Conservation (phyloP, 2,329 filamentous ascomycete genomes). For the Boeremia exigua region DNA sequence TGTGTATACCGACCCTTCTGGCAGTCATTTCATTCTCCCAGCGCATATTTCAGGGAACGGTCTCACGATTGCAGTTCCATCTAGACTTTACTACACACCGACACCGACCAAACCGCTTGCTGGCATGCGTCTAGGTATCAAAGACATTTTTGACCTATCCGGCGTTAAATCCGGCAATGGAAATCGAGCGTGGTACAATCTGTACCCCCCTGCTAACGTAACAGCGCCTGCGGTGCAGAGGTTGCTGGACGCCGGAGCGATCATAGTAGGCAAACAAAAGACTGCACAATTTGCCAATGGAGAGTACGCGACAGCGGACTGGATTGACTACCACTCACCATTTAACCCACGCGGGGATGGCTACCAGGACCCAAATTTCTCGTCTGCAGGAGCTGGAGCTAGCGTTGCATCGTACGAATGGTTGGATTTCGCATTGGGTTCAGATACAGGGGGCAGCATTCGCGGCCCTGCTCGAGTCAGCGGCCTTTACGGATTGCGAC, state of each 20-base stretch:
- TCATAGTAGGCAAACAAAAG: constrained; percentile 61
- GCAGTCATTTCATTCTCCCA: too few relatives aligned
- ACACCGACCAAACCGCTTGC: constrained; percentile 13
- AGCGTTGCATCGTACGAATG: constrained; percentile 23
- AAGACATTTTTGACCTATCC: constrained; percentile 26
- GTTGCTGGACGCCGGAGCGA: constrained; percentile 23
- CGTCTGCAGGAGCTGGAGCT: constrained; percentile 14
- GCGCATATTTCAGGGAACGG: too few relatives aligned
- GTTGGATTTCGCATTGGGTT: constrained; percentile 23
- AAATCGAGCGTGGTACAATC: constrained; percentile 17
- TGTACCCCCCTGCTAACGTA: neutral
- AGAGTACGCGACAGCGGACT: constrained; percentile 34
- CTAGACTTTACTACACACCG: constrained; percentile 18
- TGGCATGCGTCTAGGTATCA: constrained; percentile 22
- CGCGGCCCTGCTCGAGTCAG: constrained; percentile 14
- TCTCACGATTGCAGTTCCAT: constrained; percentile 8
- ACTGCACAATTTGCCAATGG: constrained; percentile 53
- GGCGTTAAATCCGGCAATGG: constrained; percentile 21
- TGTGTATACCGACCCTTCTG: too few relatives aligned
- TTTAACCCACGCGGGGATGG: constrained; percentile 43
- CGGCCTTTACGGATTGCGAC: constrained; percentile 18
- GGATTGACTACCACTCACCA: constrained; percentile 34
- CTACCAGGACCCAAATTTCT: constrained; percentile 23
- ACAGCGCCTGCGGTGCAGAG: constrained; percentile 18
- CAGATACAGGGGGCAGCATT: constrained; percentile 20